Evolutionary conservation across 192 early-diverging fungal species (phyloP).

Genomic region (Linderina pennispora): DNA sequence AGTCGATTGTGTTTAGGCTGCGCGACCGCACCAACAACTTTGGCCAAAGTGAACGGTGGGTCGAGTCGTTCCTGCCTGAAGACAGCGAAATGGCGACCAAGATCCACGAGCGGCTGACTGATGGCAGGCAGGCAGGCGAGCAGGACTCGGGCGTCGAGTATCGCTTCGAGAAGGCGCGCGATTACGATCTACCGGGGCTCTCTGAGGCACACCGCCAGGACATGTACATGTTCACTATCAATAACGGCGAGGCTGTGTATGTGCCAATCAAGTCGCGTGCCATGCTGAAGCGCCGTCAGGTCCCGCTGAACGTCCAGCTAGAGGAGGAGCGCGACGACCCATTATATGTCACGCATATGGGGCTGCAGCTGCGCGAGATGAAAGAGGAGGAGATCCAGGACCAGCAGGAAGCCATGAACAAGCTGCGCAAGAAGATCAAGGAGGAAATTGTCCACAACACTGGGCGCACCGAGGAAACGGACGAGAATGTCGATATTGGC

Average conservation of each 20-base stretch:
- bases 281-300: conserved; percentile 29
- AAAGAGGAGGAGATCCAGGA: conserved; percentile 33
- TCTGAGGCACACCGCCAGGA: conserved; percentile 16
- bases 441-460: conserved; percentile 20
- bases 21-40: conserved; percentile 23
- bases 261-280: conserved; percentile 25
- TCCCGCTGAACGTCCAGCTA: conserved; percentile 6
- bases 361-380: conserved; percentile 34
- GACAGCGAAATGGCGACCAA: conserved; percentile 11
- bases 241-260: conserved; percentile 11
- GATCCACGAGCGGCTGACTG: conserved; percentile 8
- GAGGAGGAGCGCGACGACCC: conserved; percentile 18
- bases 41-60: conserved; percentile 39
- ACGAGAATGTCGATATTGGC: conserved; percentile 29
- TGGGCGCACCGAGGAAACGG: conserved; percentile 4
- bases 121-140: neutral
- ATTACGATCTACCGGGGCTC: conserved; percentile 28
- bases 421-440: conserved; percentile 14
- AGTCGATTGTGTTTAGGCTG: conserved; percentile 32
- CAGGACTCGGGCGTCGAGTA: conserved; percentile 22
- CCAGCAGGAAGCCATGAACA: conserved; percentile 13
- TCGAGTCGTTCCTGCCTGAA: conserved; percentile 36
- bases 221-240: conserved; percentile 28
- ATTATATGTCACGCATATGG: conserved; percentile 16
- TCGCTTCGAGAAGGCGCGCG: conserved; percentile 25